phyloP scores from a whole-genome alignment of 2,329 filamentous ascomycete genomes.

The Fusarium beomiforme region DNA sequence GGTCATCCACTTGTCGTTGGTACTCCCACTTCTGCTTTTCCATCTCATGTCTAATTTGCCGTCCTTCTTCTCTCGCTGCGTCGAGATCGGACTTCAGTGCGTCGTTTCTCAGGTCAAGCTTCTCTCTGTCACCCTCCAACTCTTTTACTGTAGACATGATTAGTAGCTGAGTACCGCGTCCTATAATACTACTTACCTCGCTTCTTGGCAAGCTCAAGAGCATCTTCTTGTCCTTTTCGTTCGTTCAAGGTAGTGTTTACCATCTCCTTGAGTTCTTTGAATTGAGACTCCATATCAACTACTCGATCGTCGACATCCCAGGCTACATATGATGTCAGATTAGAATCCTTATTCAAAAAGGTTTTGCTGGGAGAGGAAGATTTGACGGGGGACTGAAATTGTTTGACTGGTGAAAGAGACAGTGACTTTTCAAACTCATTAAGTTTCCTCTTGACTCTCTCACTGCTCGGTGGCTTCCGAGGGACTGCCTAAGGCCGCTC shows the following conservation, averaged over 20 bases:
- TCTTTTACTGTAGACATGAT: slow-evolving; percentile 52
- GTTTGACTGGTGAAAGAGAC: slow-evolving; percentile 47
- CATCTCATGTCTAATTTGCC: slow-evolving; percentile 48
- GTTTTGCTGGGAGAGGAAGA: slow-evolving; percentile 57
- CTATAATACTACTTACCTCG: slow-evolving; percentile 67
- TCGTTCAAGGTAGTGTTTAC: slow-evolving; percentile 76
- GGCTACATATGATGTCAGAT: slow-evolving; percentile 70
- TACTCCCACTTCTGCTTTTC: slow-evolving; percentile 52
- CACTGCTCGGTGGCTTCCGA: slow-evolving; percentile 48
- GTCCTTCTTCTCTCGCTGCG: slow-evolving; percentile 48
- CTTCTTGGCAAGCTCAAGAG: slow-evolving; percentile 77
- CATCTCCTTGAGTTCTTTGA: slow-evolving; percentile 75
- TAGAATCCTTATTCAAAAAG: slow-evolving; percentile 80
- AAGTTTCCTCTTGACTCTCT: slow-evolving; percentile 47
- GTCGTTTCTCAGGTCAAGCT: slow-evolving; percentile 58
- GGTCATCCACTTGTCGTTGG: slow-evolving; percentile 63
- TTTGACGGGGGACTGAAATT: slow-evolving; percentile 51
- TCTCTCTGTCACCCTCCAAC: slow-evolving; percentile 59
- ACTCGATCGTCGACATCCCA: slow-evolving; percentile 85
- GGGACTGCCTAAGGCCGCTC: slow-evolving; percentile 46
- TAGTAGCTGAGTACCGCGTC: background rate
- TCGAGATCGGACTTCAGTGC: slow-evolving; percentile 72
- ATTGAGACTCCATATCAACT: slow-evolving; percentile 79
- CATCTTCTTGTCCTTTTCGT: slow-evolving; percentile 76
- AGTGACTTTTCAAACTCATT: slow-evolving; percentile 47